phyloP scores from a whole-genome alignment of 106 monocot genomes.

The Allium fistulosum region DNA sequence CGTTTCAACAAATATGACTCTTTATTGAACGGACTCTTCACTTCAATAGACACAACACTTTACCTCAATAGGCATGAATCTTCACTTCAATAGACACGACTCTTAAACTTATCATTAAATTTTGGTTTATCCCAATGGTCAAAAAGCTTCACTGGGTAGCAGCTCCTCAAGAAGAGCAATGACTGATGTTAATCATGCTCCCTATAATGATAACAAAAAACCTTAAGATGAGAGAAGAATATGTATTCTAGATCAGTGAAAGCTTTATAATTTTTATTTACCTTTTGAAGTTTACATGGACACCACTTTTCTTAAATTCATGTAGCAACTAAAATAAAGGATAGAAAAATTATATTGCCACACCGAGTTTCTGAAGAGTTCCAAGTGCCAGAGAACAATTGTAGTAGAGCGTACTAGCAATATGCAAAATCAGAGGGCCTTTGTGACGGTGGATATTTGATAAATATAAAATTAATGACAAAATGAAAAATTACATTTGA shows the following conservation, averaged over 20 bases:
- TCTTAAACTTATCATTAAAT: too few species aligned
- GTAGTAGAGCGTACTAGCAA: conserved; percentile 84
- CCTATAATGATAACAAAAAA: conserved; percentile 27
- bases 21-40: too few species aligned
- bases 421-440: conserved; percentile 21
- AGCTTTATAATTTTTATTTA: background rate
- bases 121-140: too few species aligned
- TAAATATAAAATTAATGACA: too few species aligned
- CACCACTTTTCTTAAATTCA: conserved; percentile 74
- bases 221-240: background rate
- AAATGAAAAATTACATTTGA: too few species aligned
- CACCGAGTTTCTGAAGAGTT: conserved; percentile 35
- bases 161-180: conserved; percentile 54
- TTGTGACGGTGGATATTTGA: background rate
- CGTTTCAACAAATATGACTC: too few species aligned
- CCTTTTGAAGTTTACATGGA: conserved; percentile 69
- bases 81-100: too few species aligned
- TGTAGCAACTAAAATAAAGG: conserved; percentile 89
- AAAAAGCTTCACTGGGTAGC: conserved; percentile 58
- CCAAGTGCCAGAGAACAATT: conserved; percentile 60
- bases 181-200: conserved; percentile 90
- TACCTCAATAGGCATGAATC: too few species aligned
- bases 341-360: conserved; percentile 31
- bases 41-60: too few species aligned
- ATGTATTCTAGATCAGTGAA: background rate